Evolutionary conservation across 768 basidiomycete genomes (phyloP), one percentile per base, ranked within the genome.

Genomic region (Lactifluus echinatus): DNA sequence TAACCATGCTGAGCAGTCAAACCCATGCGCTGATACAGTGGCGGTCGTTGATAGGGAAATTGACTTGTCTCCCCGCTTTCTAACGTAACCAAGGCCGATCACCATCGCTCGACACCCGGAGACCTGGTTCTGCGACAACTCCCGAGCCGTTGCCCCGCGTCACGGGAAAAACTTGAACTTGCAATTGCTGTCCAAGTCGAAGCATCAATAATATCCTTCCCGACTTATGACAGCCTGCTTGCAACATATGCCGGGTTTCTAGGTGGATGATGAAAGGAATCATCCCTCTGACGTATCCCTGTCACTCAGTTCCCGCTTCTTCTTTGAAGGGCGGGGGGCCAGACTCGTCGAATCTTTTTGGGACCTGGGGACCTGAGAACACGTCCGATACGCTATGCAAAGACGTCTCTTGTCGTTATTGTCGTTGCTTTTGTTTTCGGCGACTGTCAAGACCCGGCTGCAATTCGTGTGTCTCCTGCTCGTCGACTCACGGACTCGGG

Each of bases 1-100:
- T 59, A 59, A 45, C 57, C 57, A 59, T 55, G 57, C 48, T 55
- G 47, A 51, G 43, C 50, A 57, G 34, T 34, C 31, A 40, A 24
- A 33, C 21, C 19, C 19, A 14, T 23, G 34, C 8, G 26, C 28
- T 17, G 34, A 46, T 46, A 46, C 45, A 40, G 56, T 51, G 49
- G 50, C 56, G 28, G 50, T 31, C 37, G 46, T 34, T 33, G 48
- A 44, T 33, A 23, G 48, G 49, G 37, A 21, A 43, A 56, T 56
- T 42, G 29, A 34, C 47, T 45, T 17, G 52, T 1, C n/a, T 1
- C 26, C 12, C 44, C 40, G 33, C 48, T 28, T 39, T 17, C 10
- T 40, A 52, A 52, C 28, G 50, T 52, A 52, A 42, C 31, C 31
- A n/a, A n/a, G n/a, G n/a, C n/a, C n/a, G n/a, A n/a, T n/a, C n/a